A percentile compares a stretch with the other conserved stretches of the same genome.
phyloP scores from a whole-genome alignment of 108 stramenopile species.

The Cyclostephanos tholiformis region DNA sequence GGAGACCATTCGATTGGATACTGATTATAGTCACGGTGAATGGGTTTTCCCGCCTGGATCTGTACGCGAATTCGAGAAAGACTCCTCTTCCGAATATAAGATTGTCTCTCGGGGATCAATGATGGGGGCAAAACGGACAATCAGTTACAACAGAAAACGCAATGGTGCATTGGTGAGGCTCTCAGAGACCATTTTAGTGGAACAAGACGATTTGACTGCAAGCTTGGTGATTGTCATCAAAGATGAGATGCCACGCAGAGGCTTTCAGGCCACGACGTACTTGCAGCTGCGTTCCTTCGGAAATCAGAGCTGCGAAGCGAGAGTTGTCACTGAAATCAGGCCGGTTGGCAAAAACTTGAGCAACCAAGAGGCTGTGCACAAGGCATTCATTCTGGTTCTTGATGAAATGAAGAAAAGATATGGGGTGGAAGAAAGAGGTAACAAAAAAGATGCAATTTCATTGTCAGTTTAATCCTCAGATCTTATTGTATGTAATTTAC shows the following conservation, averaged over 20 bases:
- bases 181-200: constrained; percentile 75
- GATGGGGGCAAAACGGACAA: constrained; percentile 71
- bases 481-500: constrained; percentile 51
- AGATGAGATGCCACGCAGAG: constrained; percentile 77
- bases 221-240: constrained; percentile 58
- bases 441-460: not conserved
- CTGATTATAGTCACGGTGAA: constrained; percentile 60
- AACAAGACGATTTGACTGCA: constrained; percentile 64
- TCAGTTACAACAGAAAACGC: constrained; percentile 62
- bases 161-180: constrained; percentile 61
- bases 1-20: constrained; percentile 76
- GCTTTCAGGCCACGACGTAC: constrained; percentile 76
- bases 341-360: constrained; percentile 85
- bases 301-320: constrained; percentile 58
- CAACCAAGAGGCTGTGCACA: constrained; percentile 81
- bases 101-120: constrained; percentile 79
- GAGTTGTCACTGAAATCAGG: constrained; percentile 67
- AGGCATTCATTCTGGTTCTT: constrained; percentile 75
- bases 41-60: constrained; percentile 81
- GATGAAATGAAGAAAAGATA: constrained; percentile 77
- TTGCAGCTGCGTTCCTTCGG: constrained; percentile 57
- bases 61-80: constrained; percentile 69
- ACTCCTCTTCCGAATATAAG: constrained; percentile 65
- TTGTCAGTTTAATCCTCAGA: not conserved
- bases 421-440: constrained; percentile 67